Conservation (phyloP, 2,329 filamentous ascomycete genomes). For the Pseudogymnoascus sp. region DNA sequence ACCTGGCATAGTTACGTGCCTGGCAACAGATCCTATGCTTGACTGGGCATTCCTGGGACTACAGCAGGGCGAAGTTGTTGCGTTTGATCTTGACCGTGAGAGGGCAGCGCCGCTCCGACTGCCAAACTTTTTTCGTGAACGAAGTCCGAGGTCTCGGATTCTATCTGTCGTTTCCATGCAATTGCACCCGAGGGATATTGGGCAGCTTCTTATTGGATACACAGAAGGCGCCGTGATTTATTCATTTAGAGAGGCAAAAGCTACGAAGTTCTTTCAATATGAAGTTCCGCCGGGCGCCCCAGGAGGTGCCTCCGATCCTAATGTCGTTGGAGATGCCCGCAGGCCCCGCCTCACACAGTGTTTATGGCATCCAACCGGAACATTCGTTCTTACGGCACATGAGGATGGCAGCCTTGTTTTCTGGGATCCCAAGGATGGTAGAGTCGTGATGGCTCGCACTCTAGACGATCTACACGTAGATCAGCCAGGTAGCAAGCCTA, state of each 20-base stretch:
- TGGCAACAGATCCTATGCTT: slow-evolving; percentile 80
- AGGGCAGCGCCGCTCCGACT: slow-evolving; percentile 69
- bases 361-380: slow-evolving; percentile 81
- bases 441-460: slow-evolving; percentile 75
- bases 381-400: slow-evolving; percentile 27
- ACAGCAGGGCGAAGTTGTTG: slow-evolving; percentile 74
- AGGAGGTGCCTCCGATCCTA: slow-evolving; percentile 58
- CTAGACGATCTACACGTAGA: slow-evolving; percentile 68
- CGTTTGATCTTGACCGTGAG: slow-evolving; percentile 87
- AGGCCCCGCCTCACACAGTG: slow-evolving; percentile 73
- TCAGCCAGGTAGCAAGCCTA: slow-evolving; percentile 45
- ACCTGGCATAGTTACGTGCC: slow-evolving; percentile 63
- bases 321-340: slow-evolving; percentile 52
- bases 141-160: slow-evolving; percentile 57
- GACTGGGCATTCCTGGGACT: slow-evolving; percentile 88
- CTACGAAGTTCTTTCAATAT: slow-evolving; percentile 76
- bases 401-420: slow-evolving; percentile 79
- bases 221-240: slow-evolving; percentile 80
- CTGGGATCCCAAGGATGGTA: slow-evolving; percentile 88
- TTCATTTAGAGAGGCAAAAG: slow-evolving; percentile 85
- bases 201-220: slow-evolving; percentile 86
- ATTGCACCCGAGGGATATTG: slow-evolving; percentile 86
- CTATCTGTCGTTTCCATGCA: slow-evolving; percentile 67
- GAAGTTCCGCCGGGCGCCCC: slow-evolving; percentile 72
- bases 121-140: slow-evolving; percentile 76